Evolutionary conservation across 306 rosid species (phyloP).

Genomic region (Quercus rubra): DNA sequence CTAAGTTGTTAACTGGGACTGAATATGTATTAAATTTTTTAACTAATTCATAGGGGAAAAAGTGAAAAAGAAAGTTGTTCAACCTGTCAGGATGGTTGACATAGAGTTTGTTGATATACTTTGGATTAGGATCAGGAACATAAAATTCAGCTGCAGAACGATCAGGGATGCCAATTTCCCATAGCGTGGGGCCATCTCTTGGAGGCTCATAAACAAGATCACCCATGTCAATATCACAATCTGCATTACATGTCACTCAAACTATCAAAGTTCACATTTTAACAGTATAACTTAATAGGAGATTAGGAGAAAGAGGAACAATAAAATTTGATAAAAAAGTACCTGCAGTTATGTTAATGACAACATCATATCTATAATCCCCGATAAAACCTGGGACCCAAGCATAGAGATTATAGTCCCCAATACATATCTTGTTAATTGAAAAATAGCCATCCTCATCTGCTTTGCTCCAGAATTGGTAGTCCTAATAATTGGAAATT

Average conservation of each 20-base stretch:
- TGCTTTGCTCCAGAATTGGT: conserved; percentile 84
- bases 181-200: conserved; percentile 79
- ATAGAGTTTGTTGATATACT: conserved; percentile 68
- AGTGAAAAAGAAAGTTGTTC: neutral
- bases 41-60: no score
- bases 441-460: conserved; percentile 66
- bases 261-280: neutral
- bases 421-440: conserved; percentile 39
- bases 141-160: conserved; percentile 85
- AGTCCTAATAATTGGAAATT: conserved; percentile 37
- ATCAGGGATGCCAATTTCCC: conserved; percentile 97
- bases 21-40: no score
- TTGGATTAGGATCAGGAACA: conserved; percentile 80
- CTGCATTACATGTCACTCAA: conserved; percentile 29
- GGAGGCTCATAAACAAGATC: conserved; percentile 69
- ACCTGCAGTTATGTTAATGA: conserved; percentile 62
- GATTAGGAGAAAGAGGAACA: neutral
- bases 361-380: conserved; percentile 53
- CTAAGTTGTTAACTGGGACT: no score
- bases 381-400: conserved; percentile 87
- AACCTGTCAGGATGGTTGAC: conserved; percentile 83
- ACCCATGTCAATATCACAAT: conserved; percentile 53
- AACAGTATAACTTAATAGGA: neutral
- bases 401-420: conserved; percentile 64
- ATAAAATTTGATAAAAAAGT: neutral